phyloP scores from a whole-genome alignment of 2,329 filamentous ascomycete species.

The Paecilomyces sp. region DNA sequence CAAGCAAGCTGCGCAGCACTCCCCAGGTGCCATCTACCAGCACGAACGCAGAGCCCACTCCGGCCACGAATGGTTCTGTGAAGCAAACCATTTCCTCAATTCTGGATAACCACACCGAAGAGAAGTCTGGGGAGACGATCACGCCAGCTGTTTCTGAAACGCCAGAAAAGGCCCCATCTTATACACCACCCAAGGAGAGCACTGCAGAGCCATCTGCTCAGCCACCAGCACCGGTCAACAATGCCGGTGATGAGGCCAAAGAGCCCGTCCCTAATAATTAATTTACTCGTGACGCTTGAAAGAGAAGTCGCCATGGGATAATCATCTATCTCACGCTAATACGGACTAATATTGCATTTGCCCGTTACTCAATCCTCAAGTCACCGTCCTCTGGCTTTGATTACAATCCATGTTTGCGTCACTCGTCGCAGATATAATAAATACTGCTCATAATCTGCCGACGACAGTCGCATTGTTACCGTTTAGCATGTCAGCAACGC shows the following conservation, averaged over 20 bases:
- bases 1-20: not conserved
- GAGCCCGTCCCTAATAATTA: not conserved
- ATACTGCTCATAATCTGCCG: not conserved
- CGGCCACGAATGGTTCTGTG: slow-evolving; percentile 20
- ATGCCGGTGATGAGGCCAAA: not conserved
- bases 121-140: slow-evolving; percentile 15
- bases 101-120: slow-evolving; percentile 26
- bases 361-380: not conserved
- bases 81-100: slow-evolving; percentile 35
- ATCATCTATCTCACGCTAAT: not conserved
- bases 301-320: not conserved
- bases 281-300: not conserved
- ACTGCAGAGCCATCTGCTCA: not conserved
- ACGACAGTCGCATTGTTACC: not conserved
- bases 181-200: not conserved
- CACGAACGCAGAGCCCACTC: slow-evolving; percentile 9
- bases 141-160: slow-evolving; percentile 12
- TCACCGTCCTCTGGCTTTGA: not conserved
- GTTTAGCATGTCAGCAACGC: not conserved
- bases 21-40: slow-evolving; percentile 7
- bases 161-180: not conserved
- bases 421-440: not conserved
- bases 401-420: not conserved
- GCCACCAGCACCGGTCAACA: not conserved
- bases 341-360: not conserved